A percentile compares a stretch with the other conserved stretches of the same genome.
Conservation (phyloP, 129 eudicot genomes). For the Ambrosia artemisiifolia region DNA sequence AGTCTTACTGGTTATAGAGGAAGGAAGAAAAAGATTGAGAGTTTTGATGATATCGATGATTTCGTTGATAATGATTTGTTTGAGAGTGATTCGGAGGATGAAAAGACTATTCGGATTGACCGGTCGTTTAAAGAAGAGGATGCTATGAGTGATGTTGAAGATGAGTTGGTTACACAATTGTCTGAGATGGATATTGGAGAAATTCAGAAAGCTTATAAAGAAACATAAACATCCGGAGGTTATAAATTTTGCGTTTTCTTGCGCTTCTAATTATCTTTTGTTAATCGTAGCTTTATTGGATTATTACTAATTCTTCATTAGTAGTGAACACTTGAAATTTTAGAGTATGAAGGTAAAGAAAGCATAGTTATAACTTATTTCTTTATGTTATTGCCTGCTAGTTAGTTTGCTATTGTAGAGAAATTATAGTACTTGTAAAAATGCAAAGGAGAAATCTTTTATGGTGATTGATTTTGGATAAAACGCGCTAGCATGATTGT, state of each 20-base stretch:
- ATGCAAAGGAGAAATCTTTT: neutral
- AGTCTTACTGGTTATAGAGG: constrained; percentile 16
- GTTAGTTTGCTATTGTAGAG: neutral
- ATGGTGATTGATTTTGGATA: neutral
- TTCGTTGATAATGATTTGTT: constrained; percentile 47
- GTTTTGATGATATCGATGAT: constrained; percentile 49
- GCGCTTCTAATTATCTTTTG: neutral
- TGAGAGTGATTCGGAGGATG: constrained; percentile 67
- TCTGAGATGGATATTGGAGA: constrained; percentile 53
- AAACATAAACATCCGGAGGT: constrained; percentile 3
- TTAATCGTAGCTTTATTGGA: neutral
- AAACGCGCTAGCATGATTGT: neutral
- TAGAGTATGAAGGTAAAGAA: constrained; percentile 1
- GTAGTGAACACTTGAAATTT: neutral
- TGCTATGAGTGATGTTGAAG: constrained; percentile 32
- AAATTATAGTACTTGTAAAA: neutral
- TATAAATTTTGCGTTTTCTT: constrained; percentile 7
- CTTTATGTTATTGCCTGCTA: neutral
- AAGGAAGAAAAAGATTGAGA: constrained; percentile 61
- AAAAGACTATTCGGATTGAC: constrained; percentile 26
- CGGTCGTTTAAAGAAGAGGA: constrained; percentile 27
- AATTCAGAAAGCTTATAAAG: constrained; percentile 33
- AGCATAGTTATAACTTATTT: neutral
- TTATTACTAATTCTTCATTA: neutral
- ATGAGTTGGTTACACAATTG: constrained; percentile 19